Base-by-base conservation (phyloP, 768 basidiomycete species). In the Hortiboletus campestris region DNA sequence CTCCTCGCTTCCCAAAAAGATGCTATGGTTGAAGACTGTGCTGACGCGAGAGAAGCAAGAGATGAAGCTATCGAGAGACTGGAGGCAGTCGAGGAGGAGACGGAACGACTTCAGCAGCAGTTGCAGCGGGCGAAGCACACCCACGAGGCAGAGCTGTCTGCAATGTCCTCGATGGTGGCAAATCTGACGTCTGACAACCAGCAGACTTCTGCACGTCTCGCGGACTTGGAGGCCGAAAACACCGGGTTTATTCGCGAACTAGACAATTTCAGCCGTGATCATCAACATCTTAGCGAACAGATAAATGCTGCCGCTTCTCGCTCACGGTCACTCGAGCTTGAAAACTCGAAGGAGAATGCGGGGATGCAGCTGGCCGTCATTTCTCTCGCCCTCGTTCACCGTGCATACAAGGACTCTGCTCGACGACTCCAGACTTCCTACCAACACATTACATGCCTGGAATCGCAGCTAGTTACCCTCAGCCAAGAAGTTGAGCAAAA, bases 21-120 rank as follows among this genome's bases (percentile, higher is more conserved):
- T 53, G 84, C 88, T 2, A 89, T 93, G 87, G 82, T 92, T 0
- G 89, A 91, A 58, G 91, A 93, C 65, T 92, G 91, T 63, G 85
- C 85, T 5, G 84, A 86, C 51, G 89, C 88, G 2, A 77, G 91
- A 50, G 86, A 86, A 51, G 81, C 85, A 20, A 78, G 91, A 35
- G 86, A 93, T 67, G 78, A 78, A 25, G 86, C 89, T 6, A 66
- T 84, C 41, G 63, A 66, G 51, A 75, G 73, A 55, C 68, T 80
- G 28, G 91, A 91, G 53, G 70, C 68, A n/a, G 67, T 85, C 55
- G 89, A 91, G 61, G 79, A 84, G 40, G 81, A 83, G 57, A 58
- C 82, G 48, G 89, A 86, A 65, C 68, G 59, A n/a, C 55, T 77
- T 29, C 72, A 74, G 42, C 69, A 65, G 29, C 62, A 69, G 28